Conservation (phyloP, 192 early-diverging fungal species). For the Spizellomyces punctatus region DNA sequence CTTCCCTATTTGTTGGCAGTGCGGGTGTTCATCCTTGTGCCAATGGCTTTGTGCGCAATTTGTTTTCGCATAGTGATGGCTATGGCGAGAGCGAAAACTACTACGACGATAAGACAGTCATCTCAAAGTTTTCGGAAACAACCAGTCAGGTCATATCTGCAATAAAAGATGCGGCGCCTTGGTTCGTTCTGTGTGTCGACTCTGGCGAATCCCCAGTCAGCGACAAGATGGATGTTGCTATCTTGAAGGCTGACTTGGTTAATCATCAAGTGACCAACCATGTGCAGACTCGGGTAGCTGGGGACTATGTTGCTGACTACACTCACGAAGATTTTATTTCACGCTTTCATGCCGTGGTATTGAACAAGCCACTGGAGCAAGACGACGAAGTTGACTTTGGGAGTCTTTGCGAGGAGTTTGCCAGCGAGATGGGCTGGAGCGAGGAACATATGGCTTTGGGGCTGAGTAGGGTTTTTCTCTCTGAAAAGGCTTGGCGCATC, state of each 20-base stretch:
- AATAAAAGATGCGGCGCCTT: constrained; percentile 20
- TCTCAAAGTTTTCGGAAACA: neutral
- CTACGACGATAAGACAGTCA: constrained; percentile 2
- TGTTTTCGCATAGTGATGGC: constrained; percentile 14
- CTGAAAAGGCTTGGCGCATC: constrained; percentile 32
- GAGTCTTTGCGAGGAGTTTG: constrained; percentile 31
- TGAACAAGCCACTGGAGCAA: neutral
- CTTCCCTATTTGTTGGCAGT: constrained; percentile 17
- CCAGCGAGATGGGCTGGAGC: constrained; percentile 25
- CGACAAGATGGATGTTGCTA: constrained; percentile 62
- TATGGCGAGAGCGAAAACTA: constrained; percentile 10
- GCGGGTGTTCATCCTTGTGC: constrained; percentile 9
- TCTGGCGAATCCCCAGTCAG: constrained; percentile 22
- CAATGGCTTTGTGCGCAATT: constrained; percentile 32
- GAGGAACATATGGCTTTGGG: constrained; percentile 33
- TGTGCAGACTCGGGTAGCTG: constrained; percentile 24
- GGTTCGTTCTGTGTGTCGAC: constrained; percentile 30
- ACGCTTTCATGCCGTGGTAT: constrained; percentile 23
- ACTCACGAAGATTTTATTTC: constrained; percentile 27
- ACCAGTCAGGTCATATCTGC: constrained; percentile 21
- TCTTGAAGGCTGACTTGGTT: constrained; percentile 49
- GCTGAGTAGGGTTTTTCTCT: constrained; percentile 27
- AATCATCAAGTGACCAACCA: constrained; percentile 13
- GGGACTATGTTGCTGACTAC: constrained; percentile 27
- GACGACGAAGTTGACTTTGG: constrained; percentile 20